These are phyloP conservation scores for Rhytidiadelphus loreus DNA, from an alignment of 225 moss, liverwort and hornwort species.

Conservation along the genomic window DNA sequence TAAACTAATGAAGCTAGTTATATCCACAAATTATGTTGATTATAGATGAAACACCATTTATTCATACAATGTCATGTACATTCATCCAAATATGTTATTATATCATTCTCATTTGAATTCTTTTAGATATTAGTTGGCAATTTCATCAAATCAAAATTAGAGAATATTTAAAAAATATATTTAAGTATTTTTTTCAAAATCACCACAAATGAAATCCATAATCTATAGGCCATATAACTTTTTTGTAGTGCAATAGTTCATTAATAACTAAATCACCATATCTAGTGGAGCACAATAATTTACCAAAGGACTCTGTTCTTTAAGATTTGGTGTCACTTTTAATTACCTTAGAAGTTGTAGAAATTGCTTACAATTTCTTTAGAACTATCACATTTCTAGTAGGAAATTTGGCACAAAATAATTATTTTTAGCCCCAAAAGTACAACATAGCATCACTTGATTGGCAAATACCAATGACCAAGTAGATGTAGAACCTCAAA, in stretches of 20 bases:
- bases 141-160: not conserved
- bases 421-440: not conserved
- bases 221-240: fast-evolving
- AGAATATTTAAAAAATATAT: not conserved
- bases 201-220: not conserved
- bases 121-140: fast-evolving
- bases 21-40: not conserved
- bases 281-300: not conserved
- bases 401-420: not conserved
- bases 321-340: not conserved
- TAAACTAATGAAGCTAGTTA: not conserved
- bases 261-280: not conserved
- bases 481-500: not conserved
- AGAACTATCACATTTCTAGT: too few relatives aligned
- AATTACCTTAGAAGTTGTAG: not conserved
- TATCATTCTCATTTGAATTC: not conserved
- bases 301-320: too few relatives aligned
- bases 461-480: not conserved
- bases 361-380: not conserved
- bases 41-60: not conserved
- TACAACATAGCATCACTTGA: not conserved
- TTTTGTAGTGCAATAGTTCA: not conserved
- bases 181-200: not conserved
- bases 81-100: not conserved
- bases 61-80: not conserved